These are phyloP conservation scores for Trichoderma polysporum DNA, from an alignment of 2,329 filamentous ascomycete species.

Conservation along the genomic window DNA sequence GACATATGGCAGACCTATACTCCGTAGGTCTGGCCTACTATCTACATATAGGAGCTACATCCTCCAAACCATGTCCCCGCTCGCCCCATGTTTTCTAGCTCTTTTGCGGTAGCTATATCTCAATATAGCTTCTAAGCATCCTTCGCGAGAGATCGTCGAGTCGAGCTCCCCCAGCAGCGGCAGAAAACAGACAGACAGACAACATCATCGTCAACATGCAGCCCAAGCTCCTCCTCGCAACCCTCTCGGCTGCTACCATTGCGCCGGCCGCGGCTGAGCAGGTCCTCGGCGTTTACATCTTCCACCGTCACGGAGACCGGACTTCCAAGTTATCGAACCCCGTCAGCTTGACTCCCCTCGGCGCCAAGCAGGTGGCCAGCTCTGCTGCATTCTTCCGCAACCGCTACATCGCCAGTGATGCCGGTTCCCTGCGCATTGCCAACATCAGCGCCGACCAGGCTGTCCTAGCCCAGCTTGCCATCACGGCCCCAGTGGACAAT, in stretches of 20 bases:
- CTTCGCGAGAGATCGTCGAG: background rate
- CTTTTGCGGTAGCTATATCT: too few relatives aligned
- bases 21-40: too few relatives aligned
- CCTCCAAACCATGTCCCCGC: background rate
- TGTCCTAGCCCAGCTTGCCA: conserved; percentile 67
- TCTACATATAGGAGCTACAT: too few relatives aligned
- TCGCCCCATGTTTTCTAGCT: background rate
- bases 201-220: conserved; percentile 34
- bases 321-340: conserved; percentile 74
- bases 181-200: too few relatives aligned
- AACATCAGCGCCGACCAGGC: conserved; percentile 67
- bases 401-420: conserved; percentile 67
- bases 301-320: conserved; percentile 86
- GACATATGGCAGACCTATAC: too few relatives aligned
- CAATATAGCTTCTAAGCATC: background rate
- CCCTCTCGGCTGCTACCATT: conserved; percentile 35
- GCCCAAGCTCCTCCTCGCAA: conserved; percentile 40
- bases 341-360: conserved; percentile 73
- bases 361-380: conserved; percentile 71
- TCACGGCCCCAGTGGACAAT: conserved; percentile 69
- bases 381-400: conserved; percentile 74
- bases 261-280: conserved; percentile 56
- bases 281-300: conserved; percentile 79
- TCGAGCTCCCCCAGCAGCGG: background rate
- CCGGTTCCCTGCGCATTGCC: conserved; percentile 56